A percentile compares a stretch with the other conserved stretches of the same genome.
phyloP scores from a whole-genome alignment of 169 alveolate genomes.

The Cryptosporidium ubiquitum region DNA sequence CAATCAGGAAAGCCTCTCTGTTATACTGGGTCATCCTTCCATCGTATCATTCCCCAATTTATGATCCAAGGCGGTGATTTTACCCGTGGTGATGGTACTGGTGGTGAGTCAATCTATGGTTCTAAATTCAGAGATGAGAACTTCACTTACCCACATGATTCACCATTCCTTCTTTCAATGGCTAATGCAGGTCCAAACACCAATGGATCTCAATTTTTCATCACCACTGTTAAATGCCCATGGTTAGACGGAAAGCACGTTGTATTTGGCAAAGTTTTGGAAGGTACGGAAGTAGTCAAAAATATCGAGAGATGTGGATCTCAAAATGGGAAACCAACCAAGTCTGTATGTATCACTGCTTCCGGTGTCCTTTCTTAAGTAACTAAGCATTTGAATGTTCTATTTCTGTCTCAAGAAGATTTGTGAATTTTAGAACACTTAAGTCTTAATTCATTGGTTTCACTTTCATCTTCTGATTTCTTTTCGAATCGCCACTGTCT shows the following conservation, averaged over 20 bases:
- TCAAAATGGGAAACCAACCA: conserved; percentile 88
- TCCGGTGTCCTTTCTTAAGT: conserved; percentile 87
- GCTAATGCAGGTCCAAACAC: conserved; percentile 98
- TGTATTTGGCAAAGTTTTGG: conserved; percentile 92
- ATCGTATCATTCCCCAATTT: conserved; percentile 85
- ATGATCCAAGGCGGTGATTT: conserved; percentile 93
- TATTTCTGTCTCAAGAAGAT: not conserved
- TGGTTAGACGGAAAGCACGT: conserved; percentile 98
- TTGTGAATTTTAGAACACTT: not conserved
- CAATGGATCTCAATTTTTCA: conserved; percentile 96
- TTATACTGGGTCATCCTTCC: conserved; percentile 88
- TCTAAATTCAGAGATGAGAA: conserved; percentile 86
- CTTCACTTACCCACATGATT: conserved; percentile 86
- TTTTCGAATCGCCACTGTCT: no score
- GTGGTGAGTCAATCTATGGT: conserved; percentile 92
- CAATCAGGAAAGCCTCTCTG: conserved; percentile 89
- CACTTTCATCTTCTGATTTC: not conserved
- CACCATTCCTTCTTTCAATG: conserved; percentile 96
- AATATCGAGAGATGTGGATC: conserved; percentile 92
- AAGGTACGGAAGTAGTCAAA: conserved; percentile 94
- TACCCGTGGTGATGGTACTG: conserved; percentile 88
- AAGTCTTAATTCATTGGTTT: not conserved
- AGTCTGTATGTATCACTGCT: conserved; percentile 89
- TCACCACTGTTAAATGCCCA: conserved; percentile 93
- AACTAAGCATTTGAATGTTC: not conserved